Evolutionary conservation across 2,329 filamentous ascomycete genomes (phyloP).

Genomic region (Curvularia spicifera): DNA sequence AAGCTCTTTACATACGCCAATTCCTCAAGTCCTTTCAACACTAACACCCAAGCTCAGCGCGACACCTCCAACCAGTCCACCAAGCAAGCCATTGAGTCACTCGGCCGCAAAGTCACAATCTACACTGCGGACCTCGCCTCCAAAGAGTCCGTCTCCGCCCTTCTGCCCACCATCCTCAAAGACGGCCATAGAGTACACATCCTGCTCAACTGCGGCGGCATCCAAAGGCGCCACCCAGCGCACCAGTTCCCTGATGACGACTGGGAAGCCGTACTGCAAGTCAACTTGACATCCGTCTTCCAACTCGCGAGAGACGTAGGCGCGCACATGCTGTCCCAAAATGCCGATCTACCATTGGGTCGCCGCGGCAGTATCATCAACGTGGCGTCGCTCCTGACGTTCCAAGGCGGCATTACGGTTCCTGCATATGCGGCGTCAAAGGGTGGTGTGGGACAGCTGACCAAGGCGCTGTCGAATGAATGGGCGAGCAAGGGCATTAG

Average conservation of each 20-base stretch:
- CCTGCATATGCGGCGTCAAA: conserved; percentile 88
- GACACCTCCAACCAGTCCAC: conserved; percentile 64
- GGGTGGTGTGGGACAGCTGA: conserved; percentile 82
- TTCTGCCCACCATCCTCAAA: conserved; percentile 67
- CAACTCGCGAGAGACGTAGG: conserved; percentile 77
- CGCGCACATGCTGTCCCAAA: conserved; percentile 73
- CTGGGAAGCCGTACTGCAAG: conserved; percentile 82
- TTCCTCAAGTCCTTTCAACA: conserved; percentile 4
- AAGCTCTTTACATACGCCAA: conserved; percentile 7
- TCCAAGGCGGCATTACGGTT: conserved; percentile 87
- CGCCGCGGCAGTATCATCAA: conserved; percentile 80
- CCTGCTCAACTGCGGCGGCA: conserved; percentile 85
- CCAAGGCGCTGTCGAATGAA: conserved; percentile 84
- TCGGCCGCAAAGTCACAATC: conserved; percentile 70
- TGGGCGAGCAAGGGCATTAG: conserved; percentile 81
- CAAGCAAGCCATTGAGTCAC: conserved; percentile 65
- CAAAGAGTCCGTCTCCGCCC: conserved; percentile 63
- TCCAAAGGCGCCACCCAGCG: conserved; percentile 78
- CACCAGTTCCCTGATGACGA: conserved; percentile 77
- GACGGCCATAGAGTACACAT: conserved; percentile 73
- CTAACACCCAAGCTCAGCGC: conserved; percentile 50
- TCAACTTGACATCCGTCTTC: conserved; percentile 86
- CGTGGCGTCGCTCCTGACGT: conserved; percentile 78
- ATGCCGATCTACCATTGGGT: conserved; percentile 54
- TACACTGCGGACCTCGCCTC: conserved; percentile 74